Evolutionary conservation across 1,284 basidiomycete genomes (phyloP), one percentile per base, ranked within the genome.

Genomic region (Fomitopsis palustris): DNA sequence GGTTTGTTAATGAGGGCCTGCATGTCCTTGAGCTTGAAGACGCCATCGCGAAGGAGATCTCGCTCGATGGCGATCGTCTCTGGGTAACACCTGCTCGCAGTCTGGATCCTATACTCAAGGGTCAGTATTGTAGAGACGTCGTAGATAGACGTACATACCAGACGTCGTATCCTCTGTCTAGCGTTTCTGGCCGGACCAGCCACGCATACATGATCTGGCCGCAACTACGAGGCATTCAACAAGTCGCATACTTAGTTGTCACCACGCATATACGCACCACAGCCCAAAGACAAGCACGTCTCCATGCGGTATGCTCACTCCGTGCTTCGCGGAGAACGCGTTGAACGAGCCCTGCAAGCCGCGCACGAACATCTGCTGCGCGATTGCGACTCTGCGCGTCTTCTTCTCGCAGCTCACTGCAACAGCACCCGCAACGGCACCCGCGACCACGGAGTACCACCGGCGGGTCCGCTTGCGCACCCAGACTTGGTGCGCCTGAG

Each of bases 361-460:
- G 54, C 92, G 83, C 54, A 96, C 93, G 71, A 96, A 93, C 66
- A 96, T 77, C 78, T 98, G 96, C 68, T 98, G 96, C 0, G 92
- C 92, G 60, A 98, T 91, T 14, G 86, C 83, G 2, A 82, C 78
- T 59, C 92, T 78, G 47, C 91, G 78, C 2, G 81, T 81, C 59
- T 79, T 81, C 67, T 85, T 90, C 77, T 98, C 95, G 71, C 90
- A 93, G 69, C 93, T 77, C 47, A 98, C 84, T 0, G 90, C 90
- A n/a, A 93, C 65, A 6, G 87, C 88, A 16, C 93, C 92, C 0
- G 91, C 90, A 27, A 95, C 70, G 0, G 91, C 86, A 16, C 96
- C 96, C 2, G 96, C 95, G 5, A 93, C 73, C 0, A 93, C 87
- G 1, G 95, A 88, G 69, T 98, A 92, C 95, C 96, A 98, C 63